Evolutionary conservation across 805 yeast genomes (phyloP).

Genomic region (Lipomyces sp.): DNA sequence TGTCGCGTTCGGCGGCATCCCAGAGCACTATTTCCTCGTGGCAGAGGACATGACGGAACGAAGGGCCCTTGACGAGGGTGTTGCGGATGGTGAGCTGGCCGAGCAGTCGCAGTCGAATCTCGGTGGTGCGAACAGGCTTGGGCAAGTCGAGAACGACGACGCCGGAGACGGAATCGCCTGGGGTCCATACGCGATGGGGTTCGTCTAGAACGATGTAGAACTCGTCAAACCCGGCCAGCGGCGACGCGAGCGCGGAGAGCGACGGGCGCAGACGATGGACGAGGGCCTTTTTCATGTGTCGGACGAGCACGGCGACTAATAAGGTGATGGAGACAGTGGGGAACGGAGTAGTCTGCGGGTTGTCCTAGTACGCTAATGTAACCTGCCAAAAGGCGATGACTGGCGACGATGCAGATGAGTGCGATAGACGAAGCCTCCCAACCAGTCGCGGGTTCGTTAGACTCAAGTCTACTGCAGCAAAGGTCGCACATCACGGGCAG

Average conservation of each 20-base stretch:
- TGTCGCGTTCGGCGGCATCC: conserved; percentile 21
- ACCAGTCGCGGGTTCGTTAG: background rate
- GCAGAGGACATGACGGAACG: conserved; percentile 41
- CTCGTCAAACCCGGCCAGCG: conserved; percentile 47
- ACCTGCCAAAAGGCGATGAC: background rate
- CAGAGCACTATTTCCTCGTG: conserved; percentile 42
- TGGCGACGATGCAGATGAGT: background rate
- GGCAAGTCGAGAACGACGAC: conserved; percentile 43
- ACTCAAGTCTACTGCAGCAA: background rate
- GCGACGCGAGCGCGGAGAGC: conserved; percentile 28
- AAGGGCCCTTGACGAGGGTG: conserved; percentile 43
- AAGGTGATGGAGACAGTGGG: background rate
- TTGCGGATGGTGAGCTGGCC: conserved; percentile 44
- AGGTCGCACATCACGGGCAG: background rate
- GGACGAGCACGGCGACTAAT: background rate
- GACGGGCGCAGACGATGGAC: conserved; percentile 34
- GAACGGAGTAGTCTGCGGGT: too few relatives aligned
- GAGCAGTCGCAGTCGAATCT: conserved; percentile 39
- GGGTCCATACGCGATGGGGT: conserved; percentile 77
- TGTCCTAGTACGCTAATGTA: too few relatives aligned
- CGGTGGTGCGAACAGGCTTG: conserved; percentile 38
- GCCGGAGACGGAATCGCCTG: conserved; percentile 69
- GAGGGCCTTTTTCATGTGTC: conserved; percentile 35
- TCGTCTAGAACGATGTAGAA: conserved; percentile 72
- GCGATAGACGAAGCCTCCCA: background rate